Conservation (phyloP, 2,329 filamentous ascomycete species). For the Neospermospora avenae region DNA sequence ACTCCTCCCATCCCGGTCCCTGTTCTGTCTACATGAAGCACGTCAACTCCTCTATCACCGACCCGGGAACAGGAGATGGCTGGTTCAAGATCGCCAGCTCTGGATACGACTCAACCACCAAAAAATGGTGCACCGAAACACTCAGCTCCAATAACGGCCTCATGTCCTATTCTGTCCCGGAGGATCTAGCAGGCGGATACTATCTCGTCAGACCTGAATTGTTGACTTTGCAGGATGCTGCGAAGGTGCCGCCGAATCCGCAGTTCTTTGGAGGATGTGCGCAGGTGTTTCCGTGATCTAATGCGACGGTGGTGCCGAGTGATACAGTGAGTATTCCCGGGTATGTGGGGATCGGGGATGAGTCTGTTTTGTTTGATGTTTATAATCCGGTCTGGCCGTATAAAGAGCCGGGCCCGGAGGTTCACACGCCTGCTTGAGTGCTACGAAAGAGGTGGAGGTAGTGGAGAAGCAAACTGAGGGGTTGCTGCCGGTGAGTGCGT, state of each 20-base stretch:
- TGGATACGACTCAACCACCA: conserved; percentile 49
- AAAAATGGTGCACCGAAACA: conserved; percentile 68
- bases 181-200: conserved; percentile 58
- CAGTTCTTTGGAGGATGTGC: conserved; percentile 73
- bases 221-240: conserved; percentile 63
- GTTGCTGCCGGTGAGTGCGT: conserved; percentile 51
- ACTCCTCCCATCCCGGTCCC: conserved; percentile 61
- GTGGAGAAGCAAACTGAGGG: conserved; percentile 43
- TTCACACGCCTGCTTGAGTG: conserved; percentile 18
- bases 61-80: conserved; percentile 57
- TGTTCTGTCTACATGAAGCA: conserved; percentile 74
- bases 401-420: conserved; percentile 52
- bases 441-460: background rate
- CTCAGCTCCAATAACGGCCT: conserved; percentile 63
- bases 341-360: conserved; percentile 52
- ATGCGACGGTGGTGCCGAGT: conserved; percentile 45
- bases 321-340: conserved; percentile 64
- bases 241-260: conserved; percentile 51
- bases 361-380: conserved; percentile 62
- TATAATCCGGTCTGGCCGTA: conserved; percentile 56
- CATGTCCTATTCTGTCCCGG: conserved; percentile 59
- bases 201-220: conserved; percentile 72
- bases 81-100: conserved; percentile 52
- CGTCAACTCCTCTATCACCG: conserved; percentile 51
- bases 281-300: conserved; percentile 61